A percentile compares a stretch with the other conserved stretches of the same genome.
Conservation (phyloP, 257 asterid genomes). For the Linderniella brevidens region DNA sequence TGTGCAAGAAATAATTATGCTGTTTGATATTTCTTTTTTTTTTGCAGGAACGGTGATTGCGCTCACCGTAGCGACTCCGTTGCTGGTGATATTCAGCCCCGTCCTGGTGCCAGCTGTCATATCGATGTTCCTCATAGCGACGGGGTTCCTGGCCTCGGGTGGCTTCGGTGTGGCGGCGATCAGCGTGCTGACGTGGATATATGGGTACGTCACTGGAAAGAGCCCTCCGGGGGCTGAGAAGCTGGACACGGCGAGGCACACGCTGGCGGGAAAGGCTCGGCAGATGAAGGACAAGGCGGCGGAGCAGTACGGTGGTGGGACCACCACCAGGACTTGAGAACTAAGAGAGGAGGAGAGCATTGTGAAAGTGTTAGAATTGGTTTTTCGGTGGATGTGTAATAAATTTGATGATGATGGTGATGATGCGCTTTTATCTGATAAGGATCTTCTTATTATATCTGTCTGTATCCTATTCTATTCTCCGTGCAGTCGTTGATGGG, state of each 20-base stretch:
- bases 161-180: conserved; percentile 67
- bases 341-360: too few relatives aligned
- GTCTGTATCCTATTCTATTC: too few relatives aligned
- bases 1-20: too few relatives aligned
- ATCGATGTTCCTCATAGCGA: conserved; percentile 20
- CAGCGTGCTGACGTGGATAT: conserved; percentile 59
- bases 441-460: too few relatives aligned
- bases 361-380: too few relatives aligned
- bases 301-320: too few relatives aligned
- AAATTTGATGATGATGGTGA: too few relatives aligned
- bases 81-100: conserved; percentile 73
- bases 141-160: conserved; percentile 60
- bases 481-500: too few relatives aligned
- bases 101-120: conserved; percentile 57
- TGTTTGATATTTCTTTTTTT: too few relatives aligned
- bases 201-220: conserved; percentile 42
- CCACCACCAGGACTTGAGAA: too few relatives aligned
- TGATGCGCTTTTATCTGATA: too few relatives aligned
- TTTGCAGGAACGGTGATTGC: conserved; percentile 51
- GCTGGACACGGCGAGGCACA: conserved; percentile 28
- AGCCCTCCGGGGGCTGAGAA: conserved; percentile 42
- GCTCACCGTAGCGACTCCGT: conserved; percentile 56
- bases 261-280: conserved; percentile 37
- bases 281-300: conserved; percentile 53
- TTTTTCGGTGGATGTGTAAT: too few relatives aligned